These are phyloP conservation scores for Kuraishia ogatae DNA, from an alignment of 805 yeast genomes.

Conservation along the genomic window DNA sequence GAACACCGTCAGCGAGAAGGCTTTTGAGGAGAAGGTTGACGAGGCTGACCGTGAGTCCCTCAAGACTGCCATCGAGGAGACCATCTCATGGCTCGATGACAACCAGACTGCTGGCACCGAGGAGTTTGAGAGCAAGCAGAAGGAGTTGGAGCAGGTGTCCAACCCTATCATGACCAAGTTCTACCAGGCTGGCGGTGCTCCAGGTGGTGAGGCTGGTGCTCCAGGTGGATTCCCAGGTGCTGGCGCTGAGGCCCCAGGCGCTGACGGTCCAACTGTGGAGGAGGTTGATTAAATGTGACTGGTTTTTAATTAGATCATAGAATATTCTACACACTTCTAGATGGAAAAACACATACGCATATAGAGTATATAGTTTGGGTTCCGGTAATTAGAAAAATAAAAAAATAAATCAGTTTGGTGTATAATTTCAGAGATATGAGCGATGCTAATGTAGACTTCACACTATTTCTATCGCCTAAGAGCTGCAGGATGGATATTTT, in stretches of 20 bases:
- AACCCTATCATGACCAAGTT: conserved; percentile 96
- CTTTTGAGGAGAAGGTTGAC: conserved; percentile 28
- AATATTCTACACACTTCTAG: neutral
- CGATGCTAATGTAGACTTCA: no score
- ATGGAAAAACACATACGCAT: neutral
- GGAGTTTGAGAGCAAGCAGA: conserved; percentile 87
- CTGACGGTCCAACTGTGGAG: conserved; percentile 69
- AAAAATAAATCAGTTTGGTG: neutral
- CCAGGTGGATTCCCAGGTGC: conserved; percentile 44
- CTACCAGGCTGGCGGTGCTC: conserved; percentile 90
- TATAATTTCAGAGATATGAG: no score
- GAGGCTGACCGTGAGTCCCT: conserved; percentile 43
- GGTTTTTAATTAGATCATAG: neutral
- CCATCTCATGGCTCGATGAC: conserved; percentile 86
- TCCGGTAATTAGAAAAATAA: neutral
- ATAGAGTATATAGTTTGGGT: neutral
- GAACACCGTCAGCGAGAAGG: conserved; percentile 27
- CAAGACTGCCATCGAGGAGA: conserved; percentile 74
- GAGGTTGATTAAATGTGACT: conserved; percentile 53
- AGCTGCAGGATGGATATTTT: no score
- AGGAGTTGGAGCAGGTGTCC: conserved; percentile 91
- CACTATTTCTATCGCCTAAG: no score
- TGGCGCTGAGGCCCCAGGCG: conserved; percentile 31
- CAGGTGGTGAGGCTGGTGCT: conserved; percentile 47
- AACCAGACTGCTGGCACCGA: conserved; percentile 90